phyloP scores from a whole-genome alignment of 805 yeast species.

The Teunomyces tritomae region DNA sequence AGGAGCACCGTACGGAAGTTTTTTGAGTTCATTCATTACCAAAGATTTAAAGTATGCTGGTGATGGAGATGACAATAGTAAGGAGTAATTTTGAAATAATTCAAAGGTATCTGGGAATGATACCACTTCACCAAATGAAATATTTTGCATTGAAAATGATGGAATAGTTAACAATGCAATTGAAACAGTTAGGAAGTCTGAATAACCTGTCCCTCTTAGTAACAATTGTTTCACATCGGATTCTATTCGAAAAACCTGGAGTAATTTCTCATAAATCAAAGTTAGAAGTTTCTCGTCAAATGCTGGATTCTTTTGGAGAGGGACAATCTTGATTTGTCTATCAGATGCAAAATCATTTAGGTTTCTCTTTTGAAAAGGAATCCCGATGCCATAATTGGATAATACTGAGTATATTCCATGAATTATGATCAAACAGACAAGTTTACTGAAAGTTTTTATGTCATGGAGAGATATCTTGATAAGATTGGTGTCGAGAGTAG shows the following conservation, averaged over 20 bases:
- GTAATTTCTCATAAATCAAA: slow-evolving; percentile 31
- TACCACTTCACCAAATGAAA: slow-evolving; percentile 18
- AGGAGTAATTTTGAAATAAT: slow-evolving; percentile 57
- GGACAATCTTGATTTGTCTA: slow-evolving; percentile 15
- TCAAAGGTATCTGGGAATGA: slow-evolving; percentile 61
- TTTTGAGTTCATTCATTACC: slow-evolving; percentile 50
- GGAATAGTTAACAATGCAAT: slow-evolving; percentile 43
- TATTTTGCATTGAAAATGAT: slow-evolving; percentile 7
- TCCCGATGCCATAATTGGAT: slow-evolving; percentile 51
- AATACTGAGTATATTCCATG: slow-evolving; percentile 71
- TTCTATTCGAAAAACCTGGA: slow-evolving; percentile 31
- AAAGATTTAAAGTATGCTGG: slow-evolving; percentile 46
- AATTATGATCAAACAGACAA: slow-evolving; percentile 62
- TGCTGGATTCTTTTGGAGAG: background rate
- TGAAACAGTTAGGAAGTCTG: slow-evolving; percentile 54
- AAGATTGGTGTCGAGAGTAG: slow-evolving; percentile 25
- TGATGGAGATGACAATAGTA: slow-evolving; percentile 50
- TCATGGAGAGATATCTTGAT: slow-evolving; percentile 81
- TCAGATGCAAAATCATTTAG: slow-evolving; percentile 45
- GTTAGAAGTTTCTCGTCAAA: slow-evolving; percentile 18
- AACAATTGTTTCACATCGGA: slow-evolving; percentile 55
- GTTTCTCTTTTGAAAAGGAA: slow-evolving; percentile 61
- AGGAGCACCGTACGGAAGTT: slow-evolving; percentile 53
- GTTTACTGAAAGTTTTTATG: slow-evolving; percentile 65
- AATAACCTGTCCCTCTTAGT: slow-evolving; percentile 63